Base-by-base conservation (phyloP, 164 flowering plant genomes). In the Aristolochia fimbriata region DNA sequence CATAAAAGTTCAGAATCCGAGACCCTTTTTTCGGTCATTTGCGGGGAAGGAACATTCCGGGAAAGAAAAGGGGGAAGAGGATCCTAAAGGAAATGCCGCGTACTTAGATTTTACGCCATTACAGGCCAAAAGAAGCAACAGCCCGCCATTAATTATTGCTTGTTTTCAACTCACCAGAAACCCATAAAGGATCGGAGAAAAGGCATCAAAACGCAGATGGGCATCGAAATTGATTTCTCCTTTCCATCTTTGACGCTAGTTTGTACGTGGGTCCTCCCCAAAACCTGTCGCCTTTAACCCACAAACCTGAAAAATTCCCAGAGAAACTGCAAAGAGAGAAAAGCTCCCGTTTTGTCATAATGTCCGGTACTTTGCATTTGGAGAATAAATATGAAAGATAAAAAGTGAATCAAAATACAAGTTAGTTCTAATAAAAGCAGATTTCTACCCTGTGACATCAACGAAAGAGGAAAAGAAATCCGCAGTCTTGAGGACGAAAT, bases 141-240 rank as follows among this genome's bases (percentile, higher is more conserved):
- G 25, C 57, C 62, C 59, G 58, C 15, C 51, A 47, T 49, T 60
- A 58, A 7, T 24, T 30, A 52, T 53, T 63, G 53, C 61, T 27
- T 17, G 45, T 19, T 68, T 27, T 46, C 51, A 27, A 24, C 22
- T 58, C 47, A 15, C 15, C 31, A 50, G 45, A 59, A 67, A 56
- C 67, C 75, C 75, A 70, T 55, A 59, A 60, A 65, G 60, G 65
- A 51, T 65, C 68, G 64, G 62, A 54, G 63, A 61, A 62, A 62
- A 53, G 60, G 59, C 68, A 68, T 68, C 75, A 72, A 68, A 68
- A 62, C 75, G 49, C 55, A 65, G 71, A 67, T 16, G 56, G 62
- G 50, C 47, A 53, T 47, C 51, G 11, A 37, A 37, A 37, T 37
- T 37, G 53, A 62, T 62, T 70, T 56, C 65, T 60, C 58, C 31